phyloP scores from a whole-genome alignment of 2,329 filamentous ascomycete species.

The Colletotrichum melonis region DNA sequence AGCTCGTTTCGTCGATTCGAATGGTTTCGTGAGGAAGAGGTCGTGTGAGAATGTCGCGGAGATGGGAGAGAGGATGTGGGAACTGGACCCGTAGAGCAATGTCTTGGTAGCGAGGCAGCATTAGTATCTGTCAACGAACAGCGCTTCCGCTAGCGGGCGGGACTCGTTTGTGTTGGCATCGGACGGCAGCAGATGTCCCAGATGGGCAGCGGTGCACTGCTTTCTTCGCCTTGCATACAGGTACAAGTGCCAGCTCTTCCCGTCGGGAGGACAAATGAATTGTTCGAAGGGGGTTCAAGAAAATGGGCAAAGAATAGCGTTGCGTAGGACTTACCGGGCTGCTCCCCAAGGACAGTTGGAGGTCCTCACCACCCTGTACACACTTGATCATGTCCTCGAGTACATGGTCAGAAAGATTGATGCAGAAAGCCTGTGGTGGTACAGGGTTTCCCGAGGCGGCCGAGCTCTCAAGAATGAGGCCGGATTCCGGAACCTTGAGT shows the following conservation, averaged over 20 bases:
- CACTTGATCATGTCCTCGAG: conserved; percentile 73
- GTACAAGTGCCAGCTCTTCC: not conserved
- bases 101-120: conserved; percentile 50
- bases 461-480: conserved; percentile 67
- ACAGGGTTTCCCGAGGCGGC: conserved; percentile 51
- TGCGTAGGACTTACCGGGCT: conserved; percentile 64
- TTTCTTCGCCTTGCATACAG: conserved; percentile 25
- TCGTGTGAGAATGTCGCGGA: conserved; percentile 63
- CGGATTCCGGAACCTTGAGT: conserved; percentile 67
- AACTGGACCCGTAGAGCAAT: conserved; percentile 64
- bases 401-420: conserved; percentile 67
- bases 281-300: not conserved
- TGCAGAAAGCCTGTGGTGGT: conserved; percentile 66
- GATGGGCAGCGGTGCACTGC: conserved; percentile 8
- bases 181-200: not conserved
- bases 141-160: not conserved
- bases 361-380: conserved; percentile 65
- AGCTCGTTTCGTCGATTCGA: conserved; percentile 57
- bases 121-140: conserved; percentile 16
- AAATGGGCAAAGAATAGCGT: not conserved
- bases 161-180: not conserved
- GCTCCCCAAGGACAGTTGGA: conserved; percentile 68
- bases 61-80: conserved; percentile 58
- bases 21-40: conserved; percentile 66
- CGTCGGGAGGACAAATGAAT: conserved; percentile 22